These are phyloP conservation scores for Globisporangium ultimum DNA, from an alignment of 352 stramenopile genomes.

Conservation along the genomic window DNA sequence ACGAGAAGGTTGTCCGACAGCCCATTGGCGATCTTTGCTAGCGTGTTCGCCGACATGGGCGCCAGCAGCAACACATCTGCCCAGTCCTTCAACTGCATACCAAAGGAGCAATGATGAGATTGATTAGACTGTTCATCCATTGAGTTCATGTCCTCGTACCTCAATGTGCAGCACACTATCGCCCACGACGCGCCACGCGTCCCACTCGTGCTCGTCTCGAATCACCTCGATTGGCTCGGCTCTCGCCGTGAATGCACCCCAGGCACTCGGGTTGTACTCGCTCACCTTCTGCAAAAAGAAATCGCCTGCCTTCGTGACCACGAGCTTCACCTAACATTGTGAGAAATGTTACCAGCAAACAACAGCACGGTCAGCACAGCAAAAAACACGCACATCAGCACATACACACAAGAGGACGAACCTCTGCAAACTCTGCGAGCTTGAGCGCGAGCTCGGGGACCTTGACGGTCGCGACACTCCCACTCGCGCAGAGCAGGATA, in stretches of 20 bases:
- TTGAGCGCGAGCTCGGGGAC: conserved; percentile 74
- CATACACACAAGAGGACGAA: conserved; percentile 8
- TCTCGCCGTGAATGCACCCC: conserved; percentile 38
- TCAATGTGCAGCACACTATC: conserved; percentile 89
- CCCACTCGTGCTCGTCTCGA: conserved; percentile 83
- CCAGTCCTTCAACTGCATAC: conserved; percentile 91
- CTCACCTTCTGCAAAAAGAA: conserved; percentile 82
- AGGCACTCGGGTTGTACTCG: conserved; percentile 59
- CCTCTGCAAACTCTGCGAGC: conserved; percentile 55
- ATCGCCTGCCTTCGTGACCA: conserved; percentile 76
- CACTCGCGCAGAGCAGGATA: conserved; percentile 75
- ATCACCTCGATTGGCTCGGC: conserved; percentile 38
- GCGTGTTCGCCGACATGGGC: conserved; percentile 89
- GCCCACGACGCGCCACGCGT: conserved; percentile 68
- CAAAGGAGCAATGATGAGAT: background rate
- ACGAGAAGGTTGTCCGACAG: conserved; percentile 95
- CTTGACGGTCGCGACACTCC: conserved; percentile 88
- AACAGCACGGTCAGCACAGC: conserved; percentile 3
- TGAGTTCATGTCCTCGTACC: conserved; percentile 24
- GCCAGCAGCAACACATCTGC: conserved; percentile 90
- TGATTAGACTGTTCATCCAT: background rate
- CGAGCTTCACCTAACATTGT: conserved; percentile 54
- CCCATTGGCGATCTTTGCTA: conserved; percentile 91
- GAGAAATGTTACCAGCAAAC: background rate
- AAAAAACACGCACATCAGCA: background rate